Evolutionary conservation across 805 yeast species (phyloP).

Genomic region (Priceomyces castillae): DNA sequence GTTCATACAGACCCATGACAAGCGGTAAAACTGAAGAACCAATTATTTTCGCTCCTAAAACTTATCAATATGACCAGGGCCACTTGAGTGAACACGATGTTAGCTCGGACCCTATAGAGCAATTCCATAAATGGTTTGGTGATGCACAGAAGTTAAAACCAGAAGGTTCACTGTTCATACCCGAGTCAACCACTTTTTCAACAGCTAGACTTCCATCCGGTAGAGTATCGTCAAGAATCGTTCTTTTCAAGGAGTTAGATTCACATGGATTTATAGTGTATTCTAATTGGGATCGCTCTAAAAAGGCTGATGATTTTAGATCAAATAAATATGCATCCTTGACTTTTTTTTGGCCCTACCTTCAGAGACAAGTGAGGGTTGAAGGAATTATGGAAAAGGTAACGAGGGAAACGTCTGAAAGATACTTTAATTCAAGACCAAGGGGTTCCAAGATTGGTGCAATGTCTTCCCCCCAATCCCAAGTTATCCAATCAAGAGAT

Average conservation of each 20-base stretch:
- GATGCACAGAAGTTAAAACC: constrained; percentile 51
- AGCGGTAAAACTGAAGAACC: constrained; percentile 21
- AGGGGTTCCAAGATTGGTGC: constrained; percentile 94
- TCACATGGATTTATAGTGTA: constrained; percentile 78
- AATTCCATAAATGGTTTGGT: constrained; percentile 82
- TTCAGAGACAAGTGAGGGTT: constrained; percentile 89
- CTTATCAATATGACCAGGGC: constrained; percentile 79
- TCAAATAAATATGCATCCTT: constrained; percentile 79
- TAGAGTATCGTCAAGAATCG: constrained; percentile 80
- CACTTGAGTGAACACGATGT: constrained; percentile 56
- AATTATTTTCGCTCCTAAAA: constrained; percentile 72
- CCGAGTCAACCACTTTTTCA: constrained; percentile 84
- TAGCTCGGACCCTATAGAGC: constrained; percentile 60
- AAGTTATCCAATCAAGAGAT: constrained; percentile 53
- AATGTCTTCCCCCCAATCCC: constrained; percentile 91
- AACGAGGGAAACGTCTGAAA: constrained; percentile 65
- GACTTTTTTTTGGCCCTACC: constrained; percentile 86
- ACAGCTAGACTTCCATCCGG: constrained; percentile 90
- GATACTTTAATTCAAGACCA: constrained; percentile 85
- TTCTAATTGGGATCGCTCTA: constrained; percentile 88
- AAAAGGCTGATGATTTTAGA: constrained; percentile 68
- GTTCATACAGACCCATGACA: constrained; percentile 1
- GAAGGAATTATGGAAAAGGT: constrained; percentile 83
- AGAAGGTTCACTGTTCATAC: constrained; percentile 51
- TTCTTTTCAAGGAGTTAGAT: constrained; percentile 87